Evolutionary conservation across 1,284 basidiomycete species (phyloP), one percentile per base, ranked within the genome.

Genomic region (Wolfiporia cocos): DNA sequence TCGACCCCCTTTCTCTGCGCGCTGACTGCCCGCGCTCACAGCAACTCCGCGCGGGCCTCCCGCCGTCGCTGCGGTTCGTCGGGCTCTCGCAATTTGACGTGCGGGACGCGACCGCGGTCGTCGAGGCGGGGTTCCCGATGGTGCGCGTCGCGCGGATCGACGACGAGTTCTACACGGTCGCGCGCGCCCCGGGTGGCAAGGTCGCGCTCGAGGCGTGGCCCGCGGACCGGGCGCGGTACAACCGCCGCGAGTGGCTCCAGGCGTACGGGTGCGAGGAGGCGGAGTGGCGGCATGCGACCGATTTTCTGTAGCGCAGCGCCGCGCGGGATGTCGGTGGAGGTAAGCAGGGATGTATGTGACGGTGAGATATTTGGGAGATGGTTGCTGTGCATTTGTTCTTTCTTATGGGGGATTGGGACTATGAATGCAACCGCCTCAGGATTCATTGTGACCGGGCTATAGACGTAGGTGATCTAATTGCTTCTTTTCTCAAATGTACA

Each of bases 21-120:
- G 24, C 39, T 30, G 15, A 30, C 32, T 21, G 2, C 37, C 10
- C 3, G 10, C 7, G 18, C 15, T n/a, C 10, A 19, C 47, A 83
- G 79, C 78, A 82, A 74, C 58, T 85, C 5, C 71, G 73, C 17
- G 57, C 68, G 4, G 79, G 80, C 0, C 61, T 83, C 30, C 82
- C 81, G 1, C 68, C 69, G 0, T 49, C 54, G 18, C 60, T 86
- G 39, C 66, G 69, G 22, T 82, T 76, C 55, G 63, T 84, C 31
- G 73, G 71, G 0, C 60, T 83, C 14, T 63, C 66, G 12, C 73
- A 75, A 44, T 66, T 71, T 44, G 62, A 68, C 21, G 49, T 74
- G n/a, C 65, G 68, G 19, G 70, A 71, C 44, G 65, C 64, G 2
- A 51, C 62, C 9, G 58, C 58, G 10, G 61, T 81, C 15, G 65